Evolutionary conservation across 176 grass and related monocot genomes (phyloP), one percentile per base, ranked within the genome.

Genomic region (Avena sativa): DNA sequence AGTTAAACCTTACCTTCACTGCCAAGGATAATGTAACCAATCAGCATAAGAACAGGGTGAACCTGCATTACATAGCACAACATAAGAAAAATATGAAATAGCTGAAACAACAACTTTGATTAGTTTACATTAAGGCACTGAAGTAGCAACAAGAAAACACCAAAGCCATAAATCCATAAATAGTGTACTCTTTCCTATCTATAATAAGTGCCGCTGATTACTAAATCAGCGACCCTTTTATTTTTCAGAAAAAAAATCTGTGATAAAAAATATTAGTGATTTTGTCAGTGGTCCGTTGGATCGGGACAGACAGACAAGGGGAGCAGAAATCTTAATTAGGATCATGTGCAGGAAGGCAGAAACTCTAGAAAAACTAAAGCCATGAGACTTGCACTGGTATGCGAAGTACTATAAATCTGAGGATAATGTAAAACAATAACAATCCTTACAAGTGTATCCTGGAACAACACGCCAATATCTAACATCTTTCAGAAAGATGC

Each of bases 11-110:
- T 88, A 96, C 94, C 97, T 96, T 99, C 97, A 80, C 92, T 90
- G 19, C 97, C 97, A 9, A 99, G 65, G 34, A 96, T 90, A 80
- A 96, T 99, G 85, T 89, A 99, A 4, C 94, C 97, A 47, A 99
- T 99, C 38, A 99, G 83, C 94, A 96, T 99, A 86, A 99, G 77
- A 76, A 99, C 97, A 69, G 97, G 92, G 78, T 99, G 94, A 80
- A 94, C 20, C 97, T 99, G 90, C 55, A 90, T 71, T 20, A 40
- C 10, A 66, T 6, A 30, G 9, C 32, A 86, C n/a, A 67, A 46
- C 19, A 79, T 12, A 80, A 71, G 32, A 26, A 26, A 26, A 38
- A 44, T 71, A 83, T 86, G 21, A 81, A 34, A 65, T 28, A 4
- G 3, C 5, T 12, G 55, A 12, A 62, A 74, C 16, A 44, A 30